phyloP scores from a whole-genome alignment of 2,329 filamentous ascomycete genomes.

The Colletotrichum tofieldiae region DNA sequence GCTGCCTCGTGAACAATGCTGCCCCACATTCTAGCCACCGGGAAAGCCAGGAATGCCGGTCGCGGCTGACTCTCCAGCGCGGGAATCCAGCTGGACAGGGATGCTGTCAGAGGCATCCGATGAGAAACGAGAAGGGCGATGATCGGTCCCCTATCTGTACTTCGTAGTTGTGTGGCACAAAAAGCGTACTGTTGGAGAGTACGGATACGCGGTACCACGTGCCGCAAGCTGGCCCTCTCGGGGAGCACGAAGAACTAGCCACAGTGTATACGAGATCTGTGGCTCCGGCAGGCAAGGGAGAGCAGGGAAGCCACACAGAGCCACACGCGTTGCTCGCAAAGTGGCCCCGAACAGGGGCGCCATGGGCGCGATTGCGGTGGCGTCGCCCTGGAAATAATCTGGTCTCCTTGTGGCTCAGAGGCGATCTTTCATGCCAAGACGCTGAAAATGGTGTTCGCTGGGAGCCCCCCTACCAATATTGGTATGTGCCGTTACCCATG shows the following conservation, averaged over 20 bases:
- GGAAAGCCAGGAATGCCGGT: conserved; percentile 35
- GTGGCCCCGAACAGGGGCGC: conserved; percentile 24
- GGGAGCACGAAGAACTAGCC: conserved; percentile 38
- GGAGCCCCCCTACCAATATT: conserved; percentile 20
- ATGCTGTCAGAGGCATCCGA: conserved; percentile 37
- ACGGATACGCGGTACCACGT: conserved; percentile 16
- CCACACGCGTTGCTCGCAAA: conserved; percentile 30
- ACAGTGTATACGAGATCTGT: conserved; percentile 21
- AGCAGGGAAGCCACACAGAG: conserved; percentile 18
- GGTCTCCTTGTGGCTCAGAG: conserved; percentile 41
- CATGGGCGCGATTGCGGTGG: conserved; percentile 22
- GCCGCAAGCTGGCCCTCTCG: conserved; percentile 18
- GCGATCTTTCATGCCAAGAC: conserved; percentile 40
- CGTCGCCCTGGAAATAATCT: conserved; percentile 27
- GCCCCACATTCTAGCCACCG: conserved; percentile 25
- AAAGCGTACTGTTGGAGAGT: not conserved
- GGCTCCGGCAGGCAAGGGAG: conserved; percentile 27
- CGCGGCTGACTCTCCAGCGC: conserved; percentile 24
- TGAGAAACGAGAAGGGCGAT: not conserved
- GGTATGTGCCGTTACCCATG: conserved; percentile 29
- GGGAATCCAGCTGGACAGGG: conserved; percentile 35
- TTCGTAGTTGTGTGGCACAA: conserved; percentile 10
- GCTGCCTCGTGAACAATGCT: conserved; percentile 33
- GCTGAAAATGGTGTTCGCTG: conserved; percentile 18
- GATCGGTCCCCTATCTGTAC: conserved; percentile 12